Evolutionary conservation across 805 yeast species (phyloP).

Genomic region (Nakazawaea ishiwadae): DNA sequence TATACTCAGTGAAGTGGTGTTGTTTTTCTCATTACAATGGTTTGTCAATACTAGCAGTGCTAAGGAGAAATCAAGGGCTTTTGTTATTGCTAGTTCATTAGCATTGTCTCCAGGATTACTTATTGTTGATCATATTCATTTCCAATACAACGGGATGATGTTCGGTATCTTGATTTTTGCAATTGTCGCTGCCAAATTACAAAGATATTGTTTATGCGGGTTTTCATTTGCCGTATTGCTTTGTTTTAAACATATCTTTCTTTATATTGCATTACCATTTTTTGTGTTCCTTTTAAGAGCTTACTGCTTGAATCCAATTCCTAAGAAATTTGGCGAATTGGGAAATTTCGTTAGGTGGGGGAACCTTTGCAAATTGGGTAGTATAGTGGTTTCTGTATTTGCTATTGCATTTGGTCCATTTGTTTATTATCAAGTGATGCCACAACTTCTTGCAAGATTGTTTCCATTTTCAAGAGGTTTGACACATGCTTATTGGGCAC

Average conservation of each 20-base stretch:
- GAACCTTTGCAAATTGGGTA: conserved; percentile 57
- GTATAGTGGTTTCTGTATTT: conserved; percentile 58
- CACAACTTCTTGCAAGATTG: conserved; percentile 61
- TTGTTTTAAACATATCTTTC: conserved; percentile 91
- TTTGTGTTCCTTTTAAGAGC: conserved; percentile 72
- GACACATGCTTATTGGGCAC: conserved; percentile 99
- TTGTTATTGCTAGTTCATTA: conserved; percentile 77
- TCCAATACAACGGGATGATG: conserved; percentile 94
- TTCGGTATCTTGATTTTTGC: conserved; percentile 78
- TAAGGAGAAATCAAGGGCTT: conserved; percentile 42
- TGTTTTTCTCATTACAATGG: conserved; percentile 69
- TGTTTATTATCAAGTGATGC: conserved; percentile 51
- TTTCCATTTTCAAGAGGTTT: conserved; percentile 94
- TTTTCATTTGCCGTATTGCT: conserved; percentile 68
- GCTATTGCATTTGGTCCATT: conserved; percentile 77
- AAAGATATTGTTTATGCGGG: conserved; percentile 56
- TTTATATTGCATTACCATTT: conserved; percentile 92
- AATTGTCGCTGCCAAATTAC: conserved; percentile 62
- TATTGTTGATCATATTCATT: conserved; percentile 91
- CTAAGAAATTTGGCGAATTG: conserved; percentile 22
- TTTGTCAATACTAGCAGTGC: conserved; percentile 47
- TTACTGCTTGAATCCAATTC: conserved; percentile 52
- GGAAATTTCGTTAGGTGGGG: too few relatives aligned
- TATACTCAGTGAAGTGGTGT: conserved; percentile 65
- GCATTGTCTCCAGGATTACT: conserved; percentile 86